Percentiles rank a stretch among this genome's conserved stretches.
Evolutionary conservation across 176 grass and related monocot genomes (phyloP).

Genomic region (Tillandsia leiboldiana): DNA sequence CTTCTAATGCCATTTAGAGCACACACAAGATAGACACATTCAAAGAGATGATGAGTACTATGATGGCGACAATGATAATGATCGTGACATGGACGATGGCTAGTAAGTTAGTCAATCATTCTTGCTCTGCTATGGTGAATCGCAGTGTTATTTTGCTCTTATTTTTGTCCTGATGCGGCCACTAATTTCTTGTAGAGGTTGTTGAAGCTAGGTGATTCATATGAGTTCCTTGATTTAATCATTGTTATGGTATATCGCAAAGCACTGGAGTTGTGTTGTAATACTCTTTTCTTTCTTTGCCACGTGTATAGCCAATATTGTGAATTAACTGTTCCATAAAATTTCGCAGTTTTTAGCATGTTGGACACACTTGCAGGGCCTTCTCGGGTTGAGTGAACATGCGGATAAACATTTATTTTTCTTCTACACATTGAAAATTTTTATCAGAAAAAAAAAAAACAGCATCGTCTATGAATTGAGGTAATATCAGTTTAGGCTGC

Average conservation of each 20-base stretch:
- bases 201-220: neutral
- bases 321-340: too few relatives aligned
- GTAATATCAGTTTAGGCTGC: too few relatives aligned
- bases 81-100: conserved; percentile 58
- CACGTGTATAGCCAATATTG: too few relatives aligned
- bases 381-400: too few relatives aligned
- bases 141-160: neutral
- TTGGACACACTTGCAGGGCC: too few relatives aligned
- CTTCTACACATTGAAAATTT: too few relatives aligned
- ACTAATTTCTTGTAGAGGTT: neutral
- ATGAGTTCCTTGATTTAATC: neutral
- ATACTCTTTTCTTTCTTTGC: too few relatives aligned
- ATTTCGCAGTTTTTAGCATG: too few relatives aligned
- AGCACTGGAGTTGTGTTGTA: too few relatives aligned
- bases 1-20: conserved; percentile 39
- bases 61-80: conserved; percentile 85
- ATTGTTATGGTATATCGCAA: neutral
- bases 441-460: too few relatives aligned
- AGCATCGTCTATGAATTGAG: too few relatives aligned
- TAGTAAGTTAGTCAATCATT: conserved; percentile 9
- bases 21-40: conserved; percentile 76
- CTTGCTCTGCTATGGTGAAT: neutral
- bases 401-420: too few relatives aligned
- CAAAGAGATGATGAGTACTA: conserved; percentile 89
- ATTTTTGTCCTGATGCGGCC: neutral